Conservation (phyloP, 2,329 filamentous ascomycete genomes). For the Colletotrichum trifolii region DNA sequence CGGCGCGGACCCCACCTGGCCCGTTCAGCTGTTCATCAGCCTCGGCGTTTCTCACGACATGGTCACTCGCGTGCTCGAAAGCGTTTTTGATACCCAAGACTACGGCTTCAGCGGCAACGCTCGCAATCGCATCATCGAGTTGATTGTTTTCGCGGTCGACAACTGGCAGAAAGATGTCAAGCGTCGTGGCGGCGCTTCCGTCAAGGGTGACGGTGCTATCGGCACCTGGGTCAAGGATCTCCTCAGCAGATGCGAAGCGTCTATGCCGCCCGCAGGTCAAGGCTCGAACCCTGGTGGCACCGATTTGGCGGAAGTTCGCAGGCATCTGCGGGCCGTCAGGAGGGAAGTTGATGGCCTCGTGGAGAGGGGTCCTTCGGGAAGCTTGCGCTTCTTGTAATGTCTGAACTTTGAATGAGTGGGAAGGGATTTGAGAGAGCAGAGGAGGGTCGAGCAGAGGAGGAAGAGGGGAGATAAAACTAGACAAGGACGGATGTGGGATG, state of each 20-base stretch:
- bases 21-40: slow-evolving; percentile 65
- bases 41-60: slow-evolving; percentile 68
- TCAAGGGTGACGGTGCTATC: slow-evolving; percentile 51
- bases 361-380: slow-evolving; percentile 54
- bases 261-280: slow-evolving; percentile 52
- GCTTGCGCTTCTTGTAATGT: slow-evolving; percentile 58
- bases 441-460: background rate
- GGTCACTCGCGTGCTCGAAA: slow-evolving; percentile 66
- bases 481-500: slow-evolving; percentile 16
- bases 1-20: slow-evolving; percentile 67
- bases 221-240: slow-evolving; percentile 61
- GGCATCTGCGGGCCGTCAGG: slow-evolving; percentile 54
- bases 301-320: slow-evolving; percentile 56
- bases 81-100: slow-evolving; percentile 68
- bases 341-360: slow-evolving; percentile 57
- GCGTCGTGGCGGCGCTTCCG: slow-evolving; percentile 54
- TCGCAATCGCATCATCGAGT: slow-evolving; percentile 64
- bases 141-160: slow-evolving; percentile 62
- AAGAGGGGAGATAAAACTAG: slow-evolving; percentile 17
- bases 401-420: slow-evolving; percentile 10
- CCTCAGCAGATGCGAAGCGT: slow-evolving; percentile 60
- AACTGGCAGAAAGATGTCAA: slow-evolving; percentile 63
- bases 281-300: slow-evolving; percentile 57
- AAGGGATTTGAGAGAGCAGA: background rate
- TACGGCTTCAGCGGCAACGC: slow-evolving; percentile 65